These are phyloP conservation scores for Niveomyces coronatus DNA, from an alignment of 2,329 filamentous ascomycete species.

Conservation along the genomic window DNA sequence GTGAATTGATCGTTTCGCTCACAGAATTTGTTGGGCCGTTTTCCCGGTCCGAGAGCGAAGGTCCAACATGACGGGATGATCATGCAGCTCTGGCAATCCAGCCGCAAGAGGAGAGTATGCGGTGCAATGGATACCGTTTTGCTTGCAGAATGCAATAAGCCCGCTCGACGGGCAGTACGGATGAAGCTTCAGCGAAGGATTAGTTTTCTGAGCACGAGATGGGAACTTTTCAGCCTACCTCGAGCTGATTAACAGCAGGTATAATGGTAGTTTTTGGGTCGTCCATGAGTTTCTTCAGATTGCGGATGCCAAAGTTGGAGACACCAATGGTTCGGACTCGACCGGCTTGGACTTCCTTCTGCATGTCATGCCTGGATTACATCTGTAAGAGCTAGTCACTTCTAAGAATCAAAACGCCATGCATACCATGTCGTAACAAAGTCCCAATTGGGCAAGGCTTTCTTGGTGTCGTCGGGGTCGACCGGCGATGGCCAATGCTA, in stretches of 20 bases:
- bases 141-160: conserved; percentile 1
- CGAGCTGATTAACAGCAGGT: conserved; percentile 3
- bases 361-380: conserved; percentile 37
- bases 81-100: background rate
- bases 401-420: background rate
- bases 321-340: conserved; percentile 76
- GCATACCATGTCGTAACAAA: conserved; percentile 6
- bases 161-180: conserved; percentile 1
- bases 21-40: conserved; percentile 3
- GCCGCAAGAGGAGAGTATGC: conserved; percentile 4
- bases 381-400: background rate
- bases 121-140: conserved; percentile 1
- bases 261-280: conserved; percentile 29
- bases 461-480: background rate
- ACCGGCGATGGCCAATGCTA: conserved; percentile 6
- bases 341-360: conserved; percentile 56
- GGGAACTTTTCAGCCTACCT: background rate
- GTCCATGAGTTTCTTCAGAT: conserved; percentile 67
- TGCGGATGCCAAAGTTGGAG: conserved; percentile 74
- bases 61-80: background rate
- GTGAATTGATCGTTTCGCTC: background rate
- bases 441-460: background rate
- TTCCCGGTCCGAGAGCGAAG: conserved; percentile 1
- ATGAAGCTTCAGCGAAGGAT: conserved; percentile 4
- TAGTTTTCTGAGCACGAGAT: background rate